These are phyloP conservation scores for Aspergillus homomorphus DNA, from an alignment of 495 filamentous ascomycete species.

Conservation along the genomic window DNA sequence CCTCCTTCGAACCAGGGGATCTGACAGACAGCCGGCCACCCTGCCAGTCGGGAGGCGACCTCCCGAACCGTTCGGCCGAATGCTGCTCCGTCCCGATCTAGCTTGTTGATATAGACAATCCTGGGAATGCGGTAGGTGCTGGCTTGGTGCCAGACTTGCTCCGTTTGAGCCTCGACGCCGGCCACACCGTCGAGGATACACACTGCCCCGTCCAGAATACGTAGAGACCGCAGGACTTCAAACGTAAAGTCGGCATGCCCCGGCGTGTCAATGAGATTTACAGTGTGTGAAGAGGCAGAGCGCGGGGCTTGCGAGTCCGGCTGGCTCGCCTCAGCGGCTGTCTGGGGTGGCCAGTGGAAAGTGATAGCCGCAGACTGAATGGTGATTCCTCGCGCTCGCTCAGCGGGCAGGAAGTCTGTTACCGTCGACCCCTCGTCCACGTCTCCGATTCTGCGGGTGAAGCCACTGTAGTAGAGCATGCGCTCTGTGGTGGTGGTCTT, in stretches of 20 bases:
- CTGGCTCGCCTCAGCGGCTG: constrained; percentile 20
- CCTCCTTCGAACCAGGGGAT: constrained; percentile 86
- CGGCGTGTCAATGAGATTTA: constrained; percentile 97
- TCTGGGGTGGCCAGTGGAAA: constrained; percentile 75
- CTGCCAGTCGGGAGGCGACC: constrained; percentile 71
- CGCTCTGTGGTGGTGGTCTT: constrained; percentile 99
- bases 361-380: constrained; percentile 98
- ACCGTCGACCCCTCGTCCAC: constrained; percentile 97
- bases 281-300: constrained; percentile 55
- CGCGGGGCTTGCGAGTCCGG: constrained; percentile 23
- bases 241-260: constrained; percentile 99
- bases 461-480: constrained; percentile 97
- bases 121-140: constrained; percentile 80
- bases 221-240: constrained; percentile 89
- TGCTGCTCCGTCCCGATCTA: constrained; percentile 89
- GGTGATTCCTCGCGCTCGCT: constrained; percentile 90
- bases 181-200: constrained; percentile 96
- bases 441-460: constrained; percentile 86
- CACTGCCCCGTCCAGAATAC: constrained; percentile 90
- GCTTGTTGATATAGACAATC: constrained; percentile 90
- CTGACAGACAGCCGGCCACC: constrained; percentile 88
- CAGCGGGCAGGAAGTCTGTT: constrained; percentile 95
- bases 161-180: constrained; percentile 96
- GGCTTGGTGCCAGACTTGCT: constrained; percentile 94
- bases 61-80: constrained; percentile 86